Percentiles rank a stretch among this genome's conserved stretches.
Evolutionary conservation across 768 basidiomycete species (phyloP).

Genomic region (Pulveroboletus sp.): DNA sequence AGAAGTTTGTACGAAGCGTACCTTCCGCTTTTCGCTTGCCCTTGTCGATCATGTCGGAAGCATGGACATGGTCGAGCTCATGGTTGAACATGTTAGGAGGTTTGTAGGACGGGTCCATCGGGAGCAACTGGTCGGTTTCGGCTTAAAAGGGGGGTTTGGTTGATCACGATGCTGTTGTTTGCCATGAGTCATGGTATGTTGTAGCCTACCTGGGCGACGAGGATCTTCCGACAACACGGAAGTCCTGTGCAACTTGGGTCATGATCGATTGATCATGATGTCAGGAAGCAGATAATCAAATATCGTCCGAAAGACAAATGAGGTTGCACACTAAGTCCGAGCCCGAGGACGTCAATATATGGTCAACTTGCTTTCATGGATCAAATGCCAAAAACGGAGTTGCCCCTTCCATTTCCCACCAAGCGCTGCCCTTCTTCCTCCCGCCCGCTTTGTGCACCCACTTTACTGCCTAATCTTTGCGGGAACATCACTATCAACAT

Average conservation of each 20-base stretch:
- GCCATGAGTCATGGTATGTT: conserved; percentile 3
- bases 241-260: conserved; percentile 13
- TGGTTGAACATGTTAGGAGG: conserved; percentile 12
- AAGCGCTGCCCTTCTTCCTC: conserved; percentile 6
- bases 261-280: too few relatives aligned
- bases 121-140: neutral
- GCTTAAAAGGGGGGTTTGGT: conserved; percentile 10
- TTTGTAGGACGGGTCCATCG: conserved; percentile 10
- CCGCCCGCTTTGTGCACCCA: conserved; percentile 3
- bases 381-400: neutral
- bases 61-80: neutral
- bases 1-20: neutral
- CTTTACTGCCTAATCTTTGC: neutral
- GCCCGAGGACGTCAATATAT: too few relatives aligned
- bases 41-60: conserved; percentile 14
- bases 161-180: neutral
- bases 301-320: too few relatives aligned
- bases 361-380: too few relatives aligned
- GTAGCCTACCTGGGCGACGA: conserved; percentile 4
- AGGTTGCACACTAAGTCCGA: too few relatives aligned
- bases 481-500: conserved; percentile 13
- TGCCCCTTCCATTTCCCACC: neutral
- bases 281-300: neutral
- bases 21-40: conserved; percentile 21
- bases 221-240: conserved; percentile 7